Base-by-base conservation (phyloP, 1,284 basidiomycete species). In the Lentinula novae-zelandiae region DNA sequence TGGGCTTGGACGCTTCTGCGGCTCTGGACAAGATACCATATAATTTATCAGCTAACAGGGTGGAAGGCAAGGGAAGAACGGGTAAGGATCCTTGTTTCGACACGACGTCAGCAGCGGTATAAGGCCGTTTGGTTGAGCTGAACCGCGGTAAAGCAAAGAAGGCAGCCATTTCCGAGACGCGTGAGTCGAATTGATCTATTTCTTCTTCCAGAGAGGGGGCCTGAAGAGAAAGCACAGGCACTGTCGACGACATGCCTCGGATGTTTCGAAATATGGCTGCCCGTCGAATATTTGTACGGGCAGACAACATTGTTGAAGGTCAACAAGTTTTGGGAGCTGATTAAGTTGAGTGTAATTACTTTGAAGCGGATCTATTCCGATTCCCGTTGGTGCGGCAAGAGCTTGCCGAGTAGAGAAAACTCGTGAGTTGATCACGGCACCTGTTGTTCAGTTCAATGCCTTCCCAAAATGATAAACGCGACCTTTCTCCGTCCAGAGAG, bases 21-120 rank as follows among this genome's bases (percentile, higher is more conserved):
- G 90, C 88, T 58, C 84, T 79, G 33, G 80, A 77, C 54, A 96
- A 79, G 5, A 88, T 69, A 15, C 81, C 76, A 69, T 85, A 92
- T 13, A 96, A 82, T 75, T 96, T 96, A 78, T 95, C 85, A 7
- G 94, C 87, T 9, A 91, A 82, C 20, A 94, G 73, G 2, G 89
- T 87, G 3, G 87, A 87, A 6, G 87, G 88, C n/a, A 92, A 82
- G 2, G 92, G 89, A 34, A 90, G 77, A 12, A 92, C 83, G 5
- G 92, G 90, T 39, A 94, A 76, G n/a, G 89, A 89, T 3, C 94
- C 94, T 67, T 95, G 92, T 76, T 96, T 96, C 17, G 90, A 86
- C 5, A 87, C 93, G 63, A 96, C 90, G 56, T 86, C 82, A 34
- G 83, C 82, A 5, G 93, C 82, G 17, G 87, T 79, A 73, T 96